These are phyloP conservation scores for Cladophialophora chaetospira DNA, from an alignment of 2,329 filamentous ascomycete species.

Conservation along the genomic window DNA sequence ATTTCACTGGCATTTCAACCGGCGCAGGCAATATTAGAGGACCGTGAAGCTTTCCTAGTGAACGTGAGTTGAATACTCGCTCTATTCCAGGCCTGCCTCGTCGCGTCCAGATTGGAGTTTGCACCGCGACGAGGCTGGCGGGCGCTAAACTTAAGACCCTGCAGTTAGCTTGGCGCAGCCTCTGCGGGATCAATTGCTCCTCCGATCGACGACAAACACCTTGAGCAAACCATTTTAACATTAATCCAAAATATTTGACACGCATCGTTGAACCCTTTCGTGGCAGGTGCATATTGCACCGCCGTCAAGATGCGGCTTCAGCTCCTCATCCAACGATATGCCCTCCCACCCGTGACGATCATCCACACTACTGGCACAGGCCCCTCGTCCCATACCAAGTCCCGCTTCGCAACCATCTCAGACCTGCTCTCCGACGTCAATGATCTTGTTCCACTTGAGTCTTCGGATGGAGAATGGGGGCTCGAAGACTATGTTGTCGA, in stretches of 20 bases:
- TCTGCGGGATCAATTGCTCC: too few relatives aligned
- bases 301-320: conserved; percentile 65
- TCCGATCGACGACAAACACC: too few relatives aligned
- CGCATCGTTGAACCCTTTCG: background rate
- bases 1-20: too few relatives aligned
- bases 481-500: conserved; percentile 89
- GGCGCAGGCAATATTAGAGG: too few relatives aligned
- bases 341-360: conserved; percentile 70
- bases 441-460: conserved; percentile 77
- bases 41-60: too few relatives aligned
- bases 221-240: background rate
- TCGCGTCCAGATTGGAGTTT: too few relatives aligned
- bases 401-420: conserved; percentile 65
- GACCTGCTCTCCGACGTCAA: conserved; percentile 78
- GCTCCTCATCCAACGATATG: conserved; percentile 71
- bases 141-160: too few relatives aligned
- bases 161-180: too few relatives aligned
- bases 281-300: background rate
- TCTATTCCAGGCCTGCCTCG: too few relatives aligned
- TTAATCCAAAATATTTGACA: background rate
- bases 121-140: too few relatives aligned
- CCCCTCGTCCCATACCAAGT: conserved; percentile 45
- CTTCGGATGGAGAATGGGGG: conserved; percentile 69
- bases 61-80: too few relatives aligned
- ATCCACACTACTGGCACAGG: conserved; percentile 63